Evolutionary conservation across 805 yeast genomes (phyloP).

Genomic region (Ogataea polymorpha): DNA sequence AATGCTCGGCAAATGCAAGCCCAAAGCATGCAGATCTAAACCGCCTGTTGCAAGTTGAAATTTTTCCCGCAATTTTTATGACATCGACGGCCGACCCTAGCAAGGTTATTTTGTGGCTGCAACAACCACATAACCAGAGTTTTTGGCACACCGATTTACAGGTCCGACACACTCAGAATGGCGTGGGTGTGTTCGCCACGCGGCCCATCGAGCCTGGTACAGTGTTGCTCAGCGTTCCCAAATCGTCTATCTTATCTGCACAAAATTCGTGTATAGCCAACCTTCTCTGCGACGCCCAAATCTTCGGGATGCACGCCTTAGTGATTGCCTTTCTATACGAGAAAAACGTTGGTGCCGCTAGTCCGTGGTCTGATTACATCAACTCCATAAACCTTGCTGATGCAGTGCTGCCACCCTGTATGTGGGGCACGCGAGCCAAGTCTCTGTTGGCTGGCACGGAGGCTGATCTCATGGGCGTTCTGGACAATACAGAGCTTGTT

Average conservation of each 20-base stretch:
- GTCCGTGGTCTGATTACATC: conserved; percentile 82
- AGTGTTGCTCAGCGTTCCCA: conserved; percentile 58
- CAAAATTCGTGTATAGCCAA: conserved; percentile 64
- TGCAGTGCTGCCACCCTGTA: conserved; percentile 52
- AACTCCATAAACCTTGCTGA: conserved; percentile 43
- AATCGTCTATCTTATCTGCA: conserved; percentile 53
- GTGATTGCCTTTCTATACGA: conserved; percentile 75
- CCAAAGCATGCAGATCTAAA: background rate
- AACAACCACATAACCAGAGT: conserved; percentile 41
- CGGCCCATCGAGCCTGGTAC: conserved; percentile 33
- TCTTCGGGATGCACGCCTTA: conserved; percentile 65
- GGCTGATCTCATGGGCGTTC: conserved; percentile 55
- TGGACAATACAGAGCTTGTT: conserved; percentile 45
- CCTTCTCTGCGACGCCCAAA: conserved; percentile 53
- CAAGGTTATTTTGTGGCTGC: conserved; percentile 51
- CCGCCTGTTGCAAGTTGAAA: background rate
- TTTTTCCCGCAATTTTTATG: conserved; percentile 17
- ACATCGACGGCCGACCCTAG: conserved; percentile 30
- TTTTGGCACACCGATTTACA: conserved; percentile 49
- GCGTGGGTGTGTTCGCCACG: conserved; percentile 70
- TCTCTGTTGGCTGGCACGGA: conserved; percentile 56
- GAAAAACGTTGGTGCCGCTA: conserved; percentile 45
- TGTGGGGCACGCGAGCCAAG: conserved; percentile 58
- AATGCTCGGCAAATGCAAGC: background rate
- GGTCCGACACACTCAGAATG: conserved; percentile 54